These are phyloP conservation scores for Rhinocladiella similis DNA, from an alignment of 2,329 filamentous ascomycete genomes.

Conservation along the genomic window DNA sequence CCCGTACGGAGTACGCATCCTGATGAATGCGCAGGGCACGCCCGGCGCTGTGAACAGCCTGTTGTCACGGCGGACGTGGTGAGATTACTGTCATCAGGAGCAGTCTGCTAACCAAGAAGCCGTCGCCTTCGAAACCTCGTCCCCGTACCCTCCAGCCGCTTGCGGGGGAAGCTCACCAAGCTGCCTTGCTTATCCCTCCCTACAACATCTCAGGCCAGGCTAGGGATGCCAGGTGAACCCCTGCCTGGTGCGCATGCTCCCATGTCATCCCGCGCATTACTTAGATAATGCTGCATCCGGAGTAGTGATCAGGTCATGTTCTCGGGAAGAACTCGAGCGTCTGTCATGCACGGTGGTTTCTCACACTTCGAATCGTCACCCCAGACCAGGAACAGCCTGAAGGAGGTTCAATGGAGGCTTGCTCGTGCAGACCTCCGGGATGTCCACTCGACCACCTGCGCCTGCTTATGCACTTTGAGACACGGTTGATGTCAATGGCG, in stretches of 20 bases:
- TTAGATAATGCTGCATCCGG: constrained; percentile 3
- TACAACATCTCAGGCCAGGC: constrained; percentile 6
- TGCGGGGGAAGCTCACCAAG: neutral
- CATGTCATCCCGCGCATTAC: constrained; percentile 6
- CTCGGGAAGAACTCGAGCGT: neutral
- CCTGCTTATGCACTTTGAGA: too few relatives aligned
- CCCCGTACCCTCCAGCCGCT: too few relatives aligned
- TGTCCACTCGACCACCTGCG: too few relatives aligned
- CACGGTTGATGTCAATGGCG: too few relatives aligned
- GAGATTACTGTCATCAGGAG: too few relatives aligned
- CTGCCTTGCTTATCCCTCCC: neutral
- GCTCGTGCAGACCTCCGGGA: neutral
- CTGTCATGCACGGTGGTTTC: neutral
- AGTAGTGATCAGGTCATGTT: neutral
- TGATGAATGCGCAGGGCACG: too few relatives aligned
- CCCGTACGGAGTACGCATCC: too few relatives aligned
- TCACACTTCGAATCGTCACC: too few relatives aligned
- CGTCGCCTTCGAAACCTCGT: too few relatives aligned
- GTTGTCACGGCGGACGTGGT: too few relatives aligned
- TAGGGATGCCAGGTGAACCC: constrained; percentile 2
- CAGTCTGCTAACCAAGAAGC: too few relatives aligned
- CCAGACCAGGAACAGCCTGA: neutral
- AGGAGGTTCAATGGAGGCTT: neutral
- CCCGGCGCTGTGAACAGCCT: too few relatives aligned
- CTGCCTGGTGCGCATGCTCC: neutral